Base-by-base conservation (phyloP, 129 eudicot species). In the Lonicera japonica region DNA sequence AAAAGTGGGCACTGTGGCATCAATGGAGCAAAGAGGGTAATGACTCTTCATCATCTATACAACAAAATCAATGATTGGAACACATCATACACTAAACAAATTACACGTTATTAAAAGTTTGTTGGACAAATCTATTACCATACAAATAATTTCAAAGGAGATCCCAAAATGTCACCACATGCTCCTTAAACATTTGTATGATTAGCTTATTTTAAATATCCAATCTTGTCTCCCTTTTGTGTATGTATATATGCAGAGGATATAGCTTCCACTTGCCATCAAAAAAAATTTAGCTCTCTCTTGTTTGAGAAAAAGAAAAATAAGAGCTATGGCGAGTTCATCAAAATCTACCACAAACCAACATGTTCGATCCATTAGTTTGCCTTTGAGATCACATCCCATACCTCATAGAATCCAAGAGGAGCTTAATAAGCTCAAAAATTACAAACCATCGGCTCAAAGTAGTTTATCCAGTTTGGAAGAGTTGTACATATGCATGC, bases 301-400 rank as follows among this genome's bases (percentile, higher is more conserved):
- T 14, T 24, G 0, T 1, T 5, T 21, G 25, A 34, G 24, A 56
- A 25, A 56, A 29, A 29, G 36, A 29, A 6, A 29, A 29, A 29
- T 2, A 29, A 60, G 11, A 50, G 23, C 54, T 64, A 65, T 74
- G 80, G 80, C 77, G 2, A 66, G 69, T 63, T 54, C 75, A 24
- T 65, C 73, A 56, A 52, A 75, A 51, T 6, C 73, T 0, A 79
- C 58, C 55, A 66, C 47, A 8, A 40, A 51, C 22, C 74, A 60
- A 39, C 78, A 77, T 24, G 58, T 71, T 9, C 72, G 89, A 58
- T 83, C 89, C 15, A 62, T 79, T 64, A 83, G 89, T 43, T 70
- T 83, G 77, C 89, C 89, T 43, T 22, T 70, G 10, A 21, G 78
- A 47, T 77, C 84, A 46, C 81, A 83, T 65, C 80, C 85, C 46